A percentile compares a stretch with the other conserved stretches of the same genome.
phyloP scores from a whole-genome alignment of 73 alveolate species.

The Paramecium primaurelia region DNA sequence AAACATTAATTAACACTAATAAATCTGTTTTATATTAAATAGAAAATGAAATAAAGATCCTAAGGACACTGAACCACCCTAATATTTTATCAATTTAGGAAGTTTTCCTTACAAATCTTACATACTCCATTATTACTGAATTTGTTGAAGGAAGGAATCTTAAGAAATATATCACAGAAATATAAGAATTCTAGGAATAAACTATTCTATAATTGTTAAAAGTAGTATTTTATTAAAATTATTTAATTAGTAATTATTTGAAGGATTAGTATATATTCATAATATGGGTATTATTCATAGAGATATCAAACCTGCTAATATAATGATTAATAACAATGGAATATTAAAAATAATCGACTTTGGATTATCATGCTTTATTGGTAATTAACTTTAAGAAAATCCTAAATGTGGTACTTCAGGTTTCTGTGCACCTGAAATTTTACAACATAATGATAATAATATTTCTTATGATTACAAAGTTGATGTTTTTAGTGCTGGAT shows the following conservation, averaged over 20 bases:
- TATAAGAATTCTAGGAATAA: not conserved
- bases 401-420: constrained; percentile 39
- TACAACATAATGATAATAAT: not conserved
- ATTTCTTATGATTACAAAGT: not conserved
- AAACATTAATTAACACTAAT: not conserved
- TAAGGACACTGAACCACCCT: not conserved
- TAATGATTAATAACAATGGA: constrained; percentile 68
- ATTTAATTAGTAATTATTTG: constrained; percentile 65
- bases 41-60: not conserved
- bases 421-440: constrained; percentile 13
- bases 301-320: constrained; percentile 73
- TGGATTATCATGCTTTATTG: constrained; percentile 60
- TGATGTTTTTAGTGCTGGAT: constrained; percentile 30
- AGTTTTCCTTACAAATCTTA: not conserved
- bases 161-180: not conserved
- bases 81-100: not conserved
- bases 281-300: constrained; percentile 70
- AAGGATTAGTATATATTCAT: constrained; percentile 75
- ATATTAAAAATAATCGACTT: constrained; percentile 73
- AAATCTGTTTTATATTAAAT: not conserved
- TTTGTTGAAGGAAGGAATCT: not conserved
- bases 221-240: not conserved
- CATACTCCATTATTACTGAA: not conserved
- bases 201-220: not conserved
- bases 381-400: not conserved